Percentiles rank a stretch among this genome's conserved stretches.
Evolutionary conservation across 1,284 basidiomycete genomes (phyloP).

Genomic region (Schizophyllum amplum): DNA sequence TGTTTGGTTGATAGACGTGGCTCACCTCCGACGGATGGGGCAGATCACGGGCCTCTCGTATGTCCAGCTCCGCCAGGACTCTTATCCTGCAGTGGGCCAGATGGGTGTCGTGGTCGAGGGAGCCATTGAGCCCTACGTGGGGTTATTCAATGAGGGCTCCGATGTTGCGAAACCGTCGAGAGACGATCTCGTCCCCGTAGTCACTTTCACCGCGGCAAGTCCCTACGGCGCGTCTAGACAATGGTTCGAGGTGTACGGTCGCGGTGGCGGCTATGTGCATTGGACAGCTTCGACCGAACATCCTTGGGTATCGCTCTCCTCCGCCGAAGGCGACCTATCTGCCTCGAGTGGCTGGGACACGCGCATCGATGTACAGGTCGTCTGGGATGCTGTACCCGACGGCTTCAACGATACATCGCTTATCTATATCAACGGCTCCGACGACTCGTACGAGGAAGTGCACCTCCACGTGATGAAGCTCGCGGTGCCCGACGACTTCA

Average conservation of each 20-base stretch:
- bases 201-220: not conserved
- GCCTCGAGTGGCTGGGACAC: constrained; percentile 1
- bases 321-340: not conserved
- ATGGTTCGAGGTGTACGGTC: constrained; percentile 7
- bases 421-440: constrained; percentile 3
- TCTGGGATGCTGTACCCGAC: constrained; percentile 3
- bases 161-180: constrained; percentile 1
- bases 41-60: constrained; percentile 3
- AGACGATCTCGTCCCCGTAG: not conserved
- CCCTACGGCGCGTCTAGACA: constrained; percentile 1
- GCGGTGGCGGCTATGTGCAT: not conserved
- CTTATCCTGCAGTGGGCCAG: constrained; percentile 5
- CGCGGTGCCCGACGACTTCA: not conserved
- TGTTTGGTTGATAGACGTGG: not conserved
- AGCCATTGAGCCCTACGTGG: not conserved
- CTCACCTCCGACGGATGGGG: not conserved
- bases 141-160: not conserved
- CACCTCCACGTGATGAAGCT: constrained; percentile 3
- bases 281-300: constrained; percentile 1
- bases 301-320: constrained; percentile 3
- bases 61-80: constrained; percentile 5
- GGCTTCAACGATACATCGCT: constrained; percentile 4
- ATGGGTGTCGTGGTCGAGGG: constrained; percentile 7
- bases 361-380: constrained; percentile 1
- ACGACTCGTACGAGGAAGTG: constrained; percentile 6